A percentile compares a stretch with the other conserved stretches of the same genome.
Conservation (phyloP, 2,329 filamentous ascomycete genomes). For the Penicillium freii region DNA sequence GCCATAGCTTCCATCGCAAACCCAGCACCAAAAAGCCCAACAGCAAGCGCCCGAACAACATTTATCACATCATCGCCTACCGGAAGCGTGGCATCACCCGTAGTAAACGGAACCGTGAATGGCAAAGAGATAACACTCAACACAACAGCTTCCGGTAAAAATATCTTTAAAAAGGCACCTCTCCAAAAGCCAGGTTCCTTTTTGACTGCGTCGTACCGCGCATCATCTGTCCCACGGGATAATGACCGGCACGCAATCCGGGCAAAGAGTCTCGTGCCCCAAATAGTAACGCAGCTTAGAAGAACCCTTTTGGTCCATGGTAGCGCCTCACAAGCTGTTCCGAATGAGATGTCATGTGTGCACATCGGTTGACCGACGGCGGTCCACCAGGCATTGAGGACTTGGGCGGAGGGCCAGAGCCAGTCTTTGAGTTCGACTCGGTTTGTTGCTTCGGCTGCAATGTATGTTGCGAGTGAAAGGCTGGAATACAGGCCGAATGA, state of each 20-base stretch:
- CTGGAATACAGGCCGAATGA: slow-evolving; percentile 55
- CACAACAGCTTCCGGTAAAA: slow-evolving; percentile 58
- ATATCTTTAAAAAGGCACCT: slow-evolving; percentile 53
- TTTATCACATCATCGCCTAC: slow-evolving; percentile 24
- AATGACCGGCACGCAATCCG: slow-evolving; percentile 52
- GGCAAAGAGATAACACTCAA: slow-evolving; percentile 58
- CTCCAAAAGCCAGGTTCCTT: slow-evolving; percentile 58
- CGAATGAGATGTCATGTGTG: slow-evolving; percentile 47
- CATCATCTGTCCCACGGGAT: slow-evolving; percentile 55
- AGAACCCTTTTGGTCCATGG: slow-evolving; percentile 57
- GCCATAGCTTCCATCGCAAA: slow-evolving; percentile 57
- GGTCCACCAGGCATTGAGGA: slow-evolving; percentile 61
- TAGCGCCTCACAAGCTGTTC: slow-evolving; percentile 49
- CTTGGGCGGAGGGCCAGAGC: slow-evolving; percentile 56
- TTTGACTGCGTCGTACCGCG: slow-evolving; percentile 55
- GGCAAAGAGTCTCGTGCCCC: slow-evolving; percentile 58
- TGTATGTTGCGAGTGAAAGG: slow-evolving; percentile 54
- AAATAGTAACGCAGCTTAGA: slow-evolving; percentile 56
- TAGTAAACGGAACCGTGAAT: slow-evolving; percentile 55
- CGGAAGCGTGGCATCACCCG: slow-evolving; percentile 29
- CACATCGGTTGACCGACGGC: slow-evolving; percentile 54
- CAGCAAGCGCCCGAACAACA: slow-evolving; percentile 44
- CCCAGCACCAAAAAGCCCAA: slow-evolving; percentile 58
- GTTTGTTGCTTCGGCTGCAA: slow-evolving; percentile 52
- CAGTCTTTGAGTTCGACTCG: slow-evolving; percentile 61